phyloP scores from a whole-genome alignment of 2,329 filamentous ascomycete species.

The Aspergillus cejpii region DNA sequence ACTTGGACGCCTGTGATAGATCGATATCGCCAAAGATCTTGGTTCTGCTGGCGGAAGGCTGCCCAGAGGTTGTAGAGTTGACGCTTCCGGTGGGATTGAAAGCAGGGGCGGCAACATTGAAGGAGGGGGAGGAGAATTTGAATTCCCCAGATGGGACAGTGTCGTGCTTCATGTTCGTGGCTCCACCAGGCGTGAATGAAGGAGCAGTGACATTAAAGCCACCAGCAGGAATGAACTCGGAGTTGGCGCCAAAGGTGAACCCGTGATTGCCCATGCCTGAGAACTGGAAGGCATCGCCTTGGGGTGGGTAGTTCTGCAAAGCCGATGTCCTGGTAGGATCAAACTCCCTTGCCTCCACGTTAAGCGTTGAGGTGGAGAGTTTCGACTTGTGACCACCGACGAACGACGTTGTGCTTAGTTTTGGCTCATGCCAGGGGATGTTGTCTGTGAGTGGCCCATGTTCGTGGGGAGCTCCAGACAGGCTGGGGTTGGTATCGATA shows the following conservation, averaged over 20 bases:
- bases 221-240: slow-evolving; percentile 30
- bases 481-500: slow-evolving; percentile 67
- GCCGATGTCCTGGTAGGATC: slow-evolving; percentile 52
- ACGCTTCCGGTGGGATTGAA: slow-evolving; percentile 57
- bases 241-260: slow-evolving; percentile 27
- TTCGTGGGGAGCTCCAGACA: slow-evolving; percentile 56
- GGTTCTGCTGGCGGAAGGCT: slow-evolving; percentile 18
- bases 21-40: slow-evolving; percentile 65
- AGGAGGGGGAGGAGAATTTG: slow-evolving; percentile 62
- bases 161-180: slow-evolving; percentile 13
- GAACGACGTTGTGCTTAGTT: slow-evolving; percentile 30
- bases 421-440: slow-evolving; percentile 31
- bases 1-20: slow-evolving; percentile 56
- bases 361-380: slow-evolving; percentile 68
- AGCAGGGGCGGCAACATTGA: slow-evolving; percentile 67
- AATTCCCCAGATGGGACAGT: slow-evolving; percentile 40
- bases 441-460: slow-evolving; percentile 26
- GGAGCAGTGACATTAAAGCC: slow-evolving; percentile 65
- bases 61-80: slow-evolving; percentile 20
- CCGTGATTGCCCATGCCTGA: slow-evolving; percentile 22
- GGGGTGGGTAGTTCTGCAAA: slow-evolving; percentile 41
- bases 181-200: slow-evolving; percentile 56
- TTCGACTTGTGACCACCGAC: slow-evolving; percentile 58
- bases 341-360: slow-evolving; percentile 84
- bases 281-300: slow-evolving; percentile 40